These are phyloP conservation scores for Elsinoe perseae DNA, from an alignment of 2,329 filamentous ascomycete genomes.

Conservation along the genomic window DNA sequence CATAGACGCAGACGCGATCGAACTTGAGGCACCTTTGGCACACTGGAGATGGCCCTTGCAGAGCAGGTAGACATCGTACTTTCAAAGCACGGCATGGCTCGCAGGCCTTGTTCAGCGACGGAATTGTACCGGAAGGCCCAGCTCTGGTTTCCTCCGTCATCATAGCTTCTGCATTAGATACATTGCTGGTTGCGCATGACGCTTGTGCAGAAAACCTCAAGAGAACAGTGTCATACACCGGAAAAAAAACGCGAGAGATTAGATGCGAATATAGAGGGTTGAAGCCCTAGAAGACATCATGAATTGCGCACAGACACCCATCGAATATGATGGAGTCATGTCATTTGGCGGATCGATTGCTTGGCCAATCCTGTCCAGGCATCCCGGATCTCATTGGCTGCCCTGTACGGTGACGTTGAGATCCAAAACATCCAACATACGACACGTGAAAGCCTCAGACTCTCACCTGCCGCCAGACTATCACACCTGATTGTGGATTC, in stretches of 20 bases:
- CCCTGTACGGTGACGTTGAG: background rate
- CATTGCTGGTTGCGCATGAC: too few species aligned
- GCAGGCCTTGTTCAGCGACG: slow-evolving; percentile 27
- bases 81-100: slow-evolving; percentile 38
- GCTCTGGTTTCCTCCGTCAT: slow-evolving; percentile 7
- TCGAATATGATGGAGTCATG: slow-evolving; percentile 6
- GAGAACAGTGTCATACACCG: too few species aligned
- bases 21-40: slow-evolving; percentile 38
- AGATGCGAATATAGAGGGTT: background rate
- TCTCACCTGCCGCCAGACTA: too few species aligned
- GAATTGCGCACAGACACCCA: background rate
- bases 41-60: slow-evolving; percentile 22
- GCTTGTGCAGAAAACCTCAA: too few species aligned
- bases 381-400: background rate
- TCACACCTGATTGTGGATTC: too few species aligned
- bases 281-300: background rate
- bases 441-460: background rate
- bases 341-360: background rate
- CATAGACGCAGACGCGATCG: slow-evolving; percentile 34
- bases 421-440: background rate
- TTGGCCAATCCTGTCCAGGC: background rate
- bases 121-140: background rate
- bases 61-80: slow-evolving; percentile 35
- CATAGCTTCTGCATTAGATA: too few species aligned
- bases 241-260: background rate